A percentile compares a stretch with the other conserved stretches of the same genome.
These are phyloP conservation scores for Cercophora scortea DNA, from an alignment of 495 filamentous ascomycete species.

Conservation along the genomic window DNA sequence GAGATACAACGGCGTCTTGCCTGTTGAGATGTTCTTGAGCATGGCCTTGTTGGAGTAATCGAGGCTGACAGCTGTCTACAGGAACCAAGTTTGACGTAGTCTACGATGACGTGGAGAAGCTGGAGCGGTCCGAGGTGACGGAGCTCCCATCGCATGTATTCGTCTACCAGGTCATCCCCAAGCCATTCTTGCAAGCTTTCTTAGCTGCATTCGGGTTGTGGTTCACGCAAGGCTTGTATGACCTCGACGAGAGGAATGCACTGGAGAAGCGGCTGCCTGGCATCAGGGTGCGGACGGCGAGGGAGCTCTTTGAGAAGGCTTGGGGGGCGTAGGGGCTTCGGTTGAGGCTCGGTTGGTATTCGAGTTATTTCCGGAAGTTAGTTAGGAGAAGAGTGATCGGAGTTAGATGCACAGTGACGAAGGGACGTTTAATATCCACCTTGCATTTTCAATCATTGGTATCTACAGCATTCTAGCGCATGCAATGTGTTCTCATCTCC, in stretches of 20 bases:
- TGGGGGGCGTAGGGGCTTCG: not conserved
- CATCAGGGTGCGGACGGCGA: constrained; percentile 24
- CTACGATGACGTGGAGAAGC: constrained; percentile 41
- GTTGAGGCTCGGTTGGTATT: too few species aligned
- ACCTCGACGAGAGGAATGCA: constrained; percentile 16
- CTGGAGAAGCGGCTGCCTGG: constrained; percentile 33
- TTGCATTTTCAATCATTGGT: too few species aligned
- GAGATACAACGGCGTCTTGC: too few species aligned
- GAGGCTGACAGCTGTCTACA: too few species aligned
- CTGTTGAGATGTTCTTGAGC: too few species aligned
- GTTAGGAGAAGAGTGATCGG: too few species aligned
- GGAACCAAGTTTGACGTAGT: constrained; percentile 42
- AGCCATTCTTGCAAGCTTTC: constrained; percentile 22
- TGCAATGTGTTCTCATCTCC: too few species aligned
- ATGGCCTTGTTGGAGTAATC: too few species aligned
- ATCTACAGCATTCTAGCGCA: too few species aligned
- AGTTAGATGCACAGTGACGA: too few species aligned
- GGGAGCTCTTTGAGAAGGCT: constrained; percentile 5
- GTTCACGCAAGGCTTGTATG: constrained; percentile 18
- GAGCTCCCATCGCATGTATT: constrained; percentile 31
- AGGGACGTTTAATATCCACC: too few species aligned
- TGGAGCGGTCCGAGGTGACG: constrained; percentile 38
- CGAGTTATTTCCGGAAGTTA: too few species aligned
- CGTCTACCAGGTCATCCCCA: constrained; percentile 28
- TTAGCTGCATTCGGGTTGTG: constrained; percentile 22